A percentile compares a stretch with the other conserved stretches of the same genome.
These are phyloP conservation scores for Wickerhamiella spandovensis DNA, from an alignment of 805 yeast genomes.

Conservation along the genomic window DNA sequence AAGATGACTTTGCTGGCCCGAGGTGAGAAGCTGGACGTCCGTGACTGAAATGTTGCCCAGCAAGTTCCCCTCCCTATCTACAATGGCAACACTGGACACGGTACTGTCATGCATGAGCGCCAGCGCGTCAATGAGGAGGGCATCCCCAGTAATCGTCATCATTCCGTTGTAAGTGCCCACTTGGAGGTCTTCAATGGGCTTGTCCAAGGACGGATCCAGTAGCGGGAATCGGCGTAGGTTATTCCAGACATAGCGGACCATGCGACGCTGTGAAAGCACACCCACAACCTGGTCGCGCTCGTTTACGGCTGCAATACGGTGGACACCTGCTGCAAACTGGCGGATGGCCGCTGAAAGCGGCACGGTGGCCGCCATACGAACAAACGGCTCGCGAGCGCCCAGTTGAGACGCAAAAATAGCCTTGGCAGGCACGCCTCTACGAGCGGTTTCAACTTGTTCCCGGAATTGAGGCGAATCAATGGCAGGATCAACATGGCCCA, in stretches of 20 bases:
- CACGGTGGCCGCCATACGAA: constrained; percentile 50
- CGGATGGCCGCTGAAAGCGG: constrained; percentile 65
- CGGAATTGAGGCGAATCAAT: constrained; percentile 25
- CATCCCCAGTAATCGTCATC: constrained; percentile 75
- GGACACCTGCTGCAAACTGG: constrained; percentile 88
- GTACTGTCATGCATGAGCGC: constrained; percentile 70
- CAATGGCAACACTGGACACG: constrained; percentile 85
- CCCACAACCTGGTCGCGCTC: constrained; percentile 51
- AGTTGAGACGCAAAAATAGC: constrained; percentile 76
- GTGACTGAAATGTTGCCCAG: constrained; percentile 91
- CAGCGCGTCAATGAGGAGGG: constrained; percentile 73
- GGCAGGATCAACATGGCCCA: constrained; percentile 45
- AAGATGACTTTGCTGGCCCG: constrained; percentile 73
- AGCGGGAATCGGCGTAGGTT: constrained; percentile 77
- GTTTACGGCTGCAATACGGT: constrained; percentile 72
- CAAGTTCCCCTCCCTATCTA: constrained; percentile 60
- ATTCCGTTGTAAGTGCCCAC: constrained; percentile 61
- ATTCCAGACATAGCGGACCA: constrained; percentile 79
- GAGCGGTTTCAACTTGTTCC: constrained; percentile 45
- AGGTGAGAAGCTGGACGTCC: constrained; percentile 79
- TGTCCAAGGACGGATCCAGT: constrained; percentile 55
- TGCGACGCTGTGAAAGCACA: constrained; percentile 78
- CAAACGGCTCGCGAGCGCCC: constrained; percentile 68
- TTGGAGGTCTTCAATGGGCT: constrained; percentile 52
- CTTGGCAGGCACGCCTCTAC: constrained; percentile 80